Base-by-base conservation (phyloP, 768 basidiomycete genomes). In the Suillus paluster region DNA sequence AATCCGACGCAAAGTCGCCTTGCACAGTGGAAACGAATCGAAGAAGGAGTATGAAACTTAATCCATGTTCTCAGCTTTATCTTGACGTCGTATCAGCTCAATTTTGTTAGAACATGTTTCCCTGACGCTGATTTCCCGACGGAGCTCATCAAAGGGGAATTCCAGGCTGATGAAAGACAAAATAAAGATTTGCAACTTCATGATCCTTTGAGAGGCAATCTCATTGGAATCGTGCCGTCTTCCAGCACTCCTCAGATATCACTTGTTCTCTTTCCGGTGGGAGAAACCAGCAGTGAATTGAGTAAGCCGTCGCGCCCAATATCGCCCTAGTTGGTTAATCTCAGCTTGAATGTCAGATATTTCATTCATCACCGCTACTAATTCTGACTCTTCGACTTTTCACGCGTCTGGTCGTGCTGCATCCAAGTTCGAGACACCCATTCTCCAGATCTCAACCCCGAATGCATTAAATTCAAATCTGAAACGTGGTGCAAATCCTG, bases 111-210 rank as follows among this genome's bases (percentile, higher is more conserved):
- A 49, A 87, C 85, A 5, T 82, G 83, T 71, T 81, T 89, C 58
- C 90, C 92, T 1, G 91, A 93, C 63, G 79, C 89, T 17, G 90
- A 92, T 62, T 78, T 94, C n/a, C 77, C 89, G 8, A 75, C 83
- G n/a, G 86, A 91, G 44, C 75, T 94, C 25, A 79, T 94, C 49
- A 73, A 83, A 56, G 82, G 84, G 30, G 80, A 87, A 60, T 73
- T 91, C 21, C 73, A 78, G 14, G 75, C 78, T 56, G 86, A 88
- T 50, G 75, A 79, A 14, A 74, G 68, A 45, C 64, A 75, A 55
- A 60, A 67, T 41, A 72, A 69, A 25, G 66, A 73, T n/a, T 68
- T 82, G 17, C 68, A 77, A 33, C 60, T 61, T 14, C 89, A 88
- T 50, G 84, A 92, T 68, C 88, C 88, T 19, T 82, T 79, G 45